Base-by-base conservation (phyloP, 2,329 filamentous ascomycete genomes). In the Xenoacremonium recifei region DNA sequence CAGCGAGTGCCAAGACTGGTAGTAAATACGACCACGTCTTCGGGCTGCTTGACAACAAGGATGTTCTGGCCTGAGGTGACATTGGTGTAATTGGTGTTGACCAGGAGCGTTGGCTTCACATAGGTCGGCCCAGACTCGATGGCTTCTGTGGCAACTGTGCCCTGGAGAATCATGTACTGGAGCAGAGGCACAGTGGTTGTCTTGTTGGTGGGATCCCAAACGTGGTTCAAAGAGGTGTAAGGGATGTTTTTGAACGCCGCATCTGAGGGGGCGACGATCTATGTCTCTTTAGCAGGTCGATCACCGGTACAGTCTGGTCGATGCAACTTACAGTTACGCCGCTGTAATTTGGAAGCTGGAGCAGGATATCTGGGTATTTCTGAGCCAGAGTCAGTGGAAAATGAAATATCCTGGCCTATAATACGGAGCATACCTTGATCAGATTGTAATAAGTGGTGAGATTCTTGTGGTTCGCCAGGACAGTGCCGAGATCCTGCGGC, bases 141-240 rank as follows among this genome's bases (percentile, higher is more conserved):
- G 15, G 57, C 58, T 6, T 54, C 60, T 5, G 66, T 65, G 4
- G 61, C 54, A 11, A 82, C 68, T 12, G 70, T 72, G 36, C 72
- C 74, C 37, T 73, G 67, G 19, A 85, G 65, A 37, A 85, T 73
- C 62, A 86, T 82, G 61, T 86, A 86, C 37, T 73, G 65, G 5
- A 86, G 70, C 21, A 85, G 70, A 23, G 63, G 61, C n/a, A 70
- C 60, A 4, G 70, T 64, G 7, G 77, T 66, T 29, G 66, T 63
- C 37, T 62, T 57, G 51, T 75, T 61, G 5, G 77, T 65, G 7
- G 67, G 58, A 7, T 69, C 62, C 58, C 68, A 74, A n/a, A 76
- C 53, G 37, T 69, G 69, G 19, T 67, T 64, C 27, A 80, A 63
- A 9, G 70, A 67, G n/a, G 71, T 74, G 48, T 72, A 76, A 9